Base-by-base conservation (phyloP, 768 basidiomycete species). In the Lactarius sp. region DNA sequence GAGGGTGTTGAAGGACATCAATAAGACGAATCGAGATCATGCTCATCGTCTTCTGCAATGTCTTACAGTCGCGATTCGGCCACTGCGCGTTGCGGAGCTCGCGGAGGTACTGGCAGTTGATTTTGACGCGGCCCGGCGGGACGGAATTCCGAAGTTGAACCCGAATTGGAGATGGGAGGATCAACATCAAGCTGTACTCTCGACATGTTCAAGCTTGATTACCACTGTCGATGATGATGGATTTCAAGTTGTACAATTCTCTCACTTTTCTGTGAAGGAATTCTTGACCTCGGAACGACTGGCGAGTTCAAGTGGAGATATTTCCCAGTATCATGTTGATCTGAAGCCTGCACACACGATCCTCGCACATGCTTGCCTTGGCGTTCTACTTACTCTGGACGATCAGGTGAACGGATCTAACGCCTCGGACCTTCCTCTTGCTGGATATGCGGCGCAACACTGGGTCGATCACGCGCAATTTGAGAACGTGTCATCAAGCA, bases 251-350 rank as follows among this genome's bases (percentile, higher is more conserved):
- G 63, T 64, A 0, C 52, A 64, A 6, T 64, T 60, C 6, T 59
- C 59, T 1, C 62, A 64, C n/a, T 33, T 59, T 36, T 59, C 62
- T 0, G 62, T 64, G 18, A 58, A 64, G 10, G 62, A 59, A 12
- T 59, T 47, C 33, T 37, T 64, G 9, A 64, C 56, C 0, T 64
- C 62, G 1, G n/a, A 42, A 34, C 57, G 46, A 4, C 57, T 59
- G 1, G 52, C 52, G 0, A 8, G 18, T 31, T 46, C 53, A 41
- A 49, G 27, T 20, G 58, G 10, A 31, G 22, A 49, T 20, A 34
- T 61, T 22, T 61, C 52, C 5, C 18, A 7, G 0, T 61, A 47
- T 49, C 53, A 61, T 18, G 41, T 61, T 9, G 3, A 18, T 13
- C 52, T 41, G 16, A 46, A 54, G 27, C 36, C 46, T 5, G 60